These are phyloP conservation scores for Tylopilus plumbeoviolaceoides DNA, from an alignment of 768 basidiomycete species.

Conservation along the genomic window DNA sequence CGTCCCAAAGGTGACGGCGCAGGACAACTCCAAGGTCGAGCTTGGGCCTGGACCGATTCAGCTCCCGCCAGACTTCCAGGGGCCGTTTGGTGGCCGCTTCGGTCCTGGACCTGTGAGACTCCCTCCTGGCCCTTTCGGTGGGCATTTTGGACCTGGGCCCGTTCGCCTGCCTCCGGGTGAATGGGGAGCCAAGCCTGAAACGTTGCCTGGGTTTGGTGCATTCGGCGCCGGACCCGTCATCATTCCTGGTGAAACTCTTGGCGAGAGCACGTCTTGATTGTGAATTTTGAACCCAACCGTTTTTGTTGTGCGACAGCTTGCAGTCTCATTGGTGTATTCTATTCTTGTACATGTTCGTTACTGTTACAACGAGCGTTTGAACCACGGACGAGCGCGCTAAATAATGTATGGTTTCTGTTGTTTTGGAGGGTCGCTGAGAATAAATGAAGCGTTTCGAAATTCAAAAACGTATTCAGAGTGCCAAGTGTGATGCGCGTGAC, in stretches of 20 bases:
- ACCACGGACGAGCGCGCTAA: neutral
- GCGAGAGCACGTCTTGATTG: constrained; percentile 10
- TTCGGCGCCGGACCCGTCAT: constrained; percentile 28
- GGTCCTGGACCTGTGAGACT: constrained; percentile 22
- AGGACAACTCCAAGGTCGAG: constrained; percentile 14
- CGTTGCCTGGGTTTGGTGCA: constrained; percentile 24
- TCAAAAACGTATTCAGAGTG: too few relatives aligned
- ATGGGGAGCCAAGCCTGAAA: constrained; percentile 19
- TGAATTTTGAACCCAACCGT: neutral
- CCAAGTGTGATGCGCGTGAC: too few relatives aligned
- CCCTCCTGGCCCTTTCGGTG: constrained; percentile 2
- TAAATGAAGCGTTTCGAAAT: neutral
- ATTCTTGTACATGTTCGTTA: constrained; percentile 1
- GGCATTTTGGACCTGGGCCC: constrained; percentile 14
- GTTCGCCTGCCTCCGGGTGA: constrained; percentile 20
- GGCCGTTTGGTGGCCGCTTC: constrained; percentile 19
- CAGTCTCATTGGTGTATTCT: neutral
- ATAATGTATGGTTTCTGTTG: neutral
- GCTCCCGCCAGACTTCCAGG: constrained; percentile 5
- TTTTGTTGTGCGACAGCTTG: neutral
- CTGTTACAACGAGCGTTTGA: neutral
- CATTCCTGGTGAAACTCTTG: constrained; percentile 26
- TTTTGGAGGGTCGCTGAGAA: neutral
- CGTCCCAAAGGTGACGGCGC: constrained; percentile 10
- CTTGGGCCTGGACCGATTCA: constrained; percentile 16